Conservation (phyloP, 1,284 basidiomycete genomes). For the Apiotrichum porosum region DNA sequence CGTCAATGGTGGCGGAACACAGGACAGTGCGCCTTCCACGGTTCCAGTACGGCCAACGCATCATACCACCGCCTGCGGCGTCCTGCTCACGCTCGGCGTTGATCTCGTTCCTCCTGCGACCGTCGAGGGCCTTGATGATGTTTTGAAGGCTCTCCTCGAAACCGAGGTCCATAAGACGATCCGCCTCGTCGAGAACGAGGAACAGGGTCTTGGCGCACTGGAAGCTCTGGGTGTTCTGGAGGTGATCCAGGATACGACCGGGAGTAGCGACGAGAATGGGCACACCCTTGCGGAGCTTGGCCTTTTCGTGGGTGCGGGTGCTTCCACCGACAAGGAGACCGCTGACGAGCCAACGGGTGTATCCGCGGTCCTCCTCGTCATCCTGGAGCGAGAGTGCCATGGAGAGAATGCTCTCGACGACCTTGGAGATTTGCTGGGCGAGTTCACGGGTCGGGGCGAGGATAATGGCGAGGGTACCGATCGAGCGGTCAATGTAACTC, state of each 20-base stretch:
- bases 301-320: slow-evolving; percentile 69
- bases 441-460: slow-evolving; percentile 93
- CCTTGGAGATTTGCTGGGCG: slow-evolving; percentile 84
- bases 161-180: slow-evolving; percentile 71
- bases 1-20: slow-evolving; percentile 93
- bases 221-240: slow-evolving; percentile 80
- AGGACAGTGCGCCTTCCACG: slow-evolving; percentile 73
- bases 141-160: slow-evolving; percentile 65
- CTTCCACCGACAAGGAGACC: slow-evolving; percentile 80
- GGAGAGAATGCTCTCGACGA: slow-evolving; percentile 61
- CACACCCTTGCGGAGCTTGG: slow-evolving; percentile 64
- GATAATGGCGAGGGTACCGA: slow-evolving; percentile 90
- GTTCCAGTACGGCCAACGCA: slow-evolving; percentile 62
- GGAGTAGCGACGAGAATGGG: slow-evolving; percentile 68
- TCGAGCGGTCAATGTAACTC: slow-evolving; percentile 78
- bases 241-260: slow-evolving; percentile 66
- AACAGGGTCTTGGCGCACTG: slow-evolving; percentile 90
- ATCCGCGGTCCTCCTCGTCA: slow-evolving; percentile 48
- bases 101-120: slow-evolving; percentile 65
- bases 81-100: slow-evolving; percentile 65
- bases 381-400: slow-evolving; percentile 58
- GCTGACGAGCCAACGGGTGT: slow-evolving; percentile 90
- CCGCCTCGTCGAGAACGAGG: slow-evolving; percentile 96
- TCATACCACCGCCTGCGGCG: slow-evolving; percentile 52
- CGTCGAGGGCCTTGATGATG: slow-evolving; percentile 80